phyloP scores from a whole-genome alignment of 164 flowering plant species.

The Akebia trifoliata region DNA sequence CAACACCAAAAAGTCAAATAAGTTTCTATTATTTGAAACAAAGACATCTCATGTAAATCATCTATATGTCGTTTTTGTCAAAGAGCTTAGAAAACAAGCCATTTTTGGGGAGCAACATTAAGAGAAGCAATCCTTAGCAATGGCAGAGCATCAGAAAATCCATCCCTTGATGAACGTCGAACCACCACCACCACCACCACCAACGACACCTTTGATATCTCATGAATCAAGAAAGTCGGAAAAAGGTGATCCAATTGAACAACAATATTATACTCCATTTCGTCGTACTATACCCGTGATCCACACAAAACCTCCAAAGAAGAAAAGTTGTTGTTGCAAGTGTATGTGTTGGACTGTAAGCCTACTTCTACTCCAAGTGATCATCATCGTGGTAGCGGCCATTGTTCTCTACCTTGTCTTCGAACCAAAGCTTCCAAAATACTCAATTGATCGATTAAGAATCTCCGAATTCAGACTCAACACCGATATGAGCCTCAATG shows the following conservation, averaged over 20 bases:
- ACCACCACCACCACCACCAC: slow-evolving; percentile 30
- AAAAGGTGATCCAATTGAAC: slow-evolving; percentile 24
- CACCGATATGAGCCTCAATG: slow-evolving; percentile 39
- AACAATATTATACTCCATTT: background rate
- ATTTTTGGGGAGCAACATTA: too few species aligned
- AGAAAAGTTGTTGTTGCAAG: slow-evolving; percentile 45
- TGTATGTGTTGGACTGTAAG: slow-evolving; percentile 60
- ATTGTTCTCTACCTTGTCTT: slow-evolving; percentile 60
- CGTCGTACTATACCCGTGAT: slow-evolving; percentile 24
- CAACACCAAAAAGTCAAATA: background rate
- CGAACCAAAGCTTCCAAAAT: slow-evolving; percentile 69
- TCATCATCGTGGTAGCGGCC: slow-evolving; percentile 33
- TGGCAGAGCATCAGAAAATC: slow-evolving; percentile 31
- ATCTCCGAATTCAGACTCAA: slow-evolving; percentile 45
- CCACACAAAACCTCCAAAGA: slow-evolving; percentile 39
- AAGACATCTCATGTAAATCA: too few species aligned
- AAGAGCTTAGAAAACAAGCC: too few species aligned
- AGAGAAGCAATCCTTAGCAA: background rate
- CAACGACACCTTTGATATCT: slow-evolving; percentile 42
- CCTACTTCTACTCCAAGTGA: slow-evolving; percentile 37
- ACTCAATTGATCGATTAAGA: slow-evolving; percentile 50
- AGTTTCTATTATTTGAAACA: too few species aligned
- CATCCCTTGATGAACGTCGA: slow-evolving; percentile 58
- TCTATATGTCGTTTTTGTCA: too few species aligned
- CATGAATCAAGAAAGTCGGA: slow-evolving; percentile 38